Base-by-base conservation (phyloP, 2,329 filamentous ascomycete species). In the Furcasterigmium furcatum region DNA sequence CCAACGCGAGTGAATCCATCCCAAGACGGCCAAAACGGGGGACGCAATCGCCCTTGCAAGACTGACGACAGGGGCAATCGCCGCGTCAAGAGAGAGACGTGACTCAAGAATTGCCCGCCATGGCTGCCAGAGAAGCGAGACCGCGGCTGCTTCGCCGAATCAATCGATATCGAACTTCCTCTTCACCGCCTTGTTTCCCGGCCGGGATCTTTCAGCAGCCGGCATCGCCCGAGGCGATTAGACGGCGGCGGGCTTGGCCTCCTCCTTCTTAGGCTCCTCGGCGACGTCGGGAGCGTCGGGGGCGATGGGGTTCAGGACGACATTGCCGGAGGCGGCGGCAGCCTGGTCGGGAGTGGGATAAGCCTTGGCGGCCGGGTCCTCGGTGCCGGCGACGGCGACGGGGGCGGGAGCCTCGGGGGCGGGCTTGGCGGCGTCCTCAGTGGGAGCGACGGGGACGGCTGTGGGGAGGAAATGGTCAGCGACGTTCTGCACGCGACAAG, bases 331-430 rank as follows among this genome's bases (percentile, higher is more conserved):
- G 29, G 49, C 42, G 9, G 45, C 27, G 34, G 46, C 36, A 13
- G 22, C 50, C n/a, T 46, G 18, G 38, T 53, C 46, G 24, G 53
- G 46, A 32, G 55, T 34, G 39, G 52, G 43, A 36, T 47, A 46
- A 27, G 50, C 45, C n/a, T 51, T 27, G 24, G 38, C 22, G 16
- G 56, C 44, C 16, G 53, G 46, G n/a, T 43, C 45, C 14, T 42
- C 25, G 24, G 44, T 43, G 21, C 44, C 39, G 12, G 46, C 41
- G 9, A 52, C 38, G 27, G 49, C 42, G 7, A 43, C 19, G 39
- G 42, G 36, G 14, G 21, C 50, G 18, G 48, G 20, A 39, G 54
- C 46, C 19, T 55, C 44, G 18, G 52, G 46, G 18, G 46, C 45
- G 30, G 43, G 43, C 40, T 45, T 42, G 18, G 39, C 30, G 38